Evolutionary conservation across 164 flowering plant species (phyloP).

Genomic region (Magnolia sinica): DNA sequence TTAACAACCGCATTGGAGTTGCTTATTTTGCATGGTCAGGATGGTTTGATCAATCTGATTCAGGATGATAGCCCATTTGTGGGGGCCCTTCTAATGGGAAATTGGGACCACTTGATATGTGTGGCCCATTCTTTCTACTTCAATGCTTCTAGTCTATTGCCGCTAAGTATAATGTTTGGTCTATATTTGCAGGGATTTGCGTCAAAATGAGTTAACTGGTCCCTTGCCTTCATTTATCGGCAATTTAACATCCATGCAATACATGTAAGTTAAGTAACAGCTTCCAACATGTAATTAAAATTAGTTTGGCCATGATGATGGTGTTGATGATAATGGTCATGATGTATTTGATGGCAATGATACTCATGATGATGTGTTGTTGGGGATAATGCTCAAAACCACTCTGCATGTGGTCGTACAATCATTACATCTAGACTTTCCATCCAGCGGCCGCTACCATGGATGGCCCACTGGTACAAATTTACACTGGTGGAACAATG

Average conservation of each 20-base stretch:
- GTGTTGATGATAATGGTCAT: too few relatives aligned
- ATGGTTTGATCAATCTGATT: too few relatives aligned
- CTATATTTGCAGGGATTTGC: slow-evolving; percentile 41
- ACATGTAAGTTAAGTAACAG: slow-evolving; percentile 13
- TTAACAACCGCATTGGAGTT: too few relatives aligned
- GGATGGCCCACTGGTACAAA: background rate
- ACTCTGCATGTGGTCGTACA: background rate
- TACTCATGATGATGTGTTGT: background rate
- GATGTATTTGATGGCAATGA: background rate
- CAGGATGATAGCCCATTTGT: too few relatives aligned
- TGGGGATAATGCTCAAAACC: background rate
- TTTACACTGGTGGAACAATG: background rate
- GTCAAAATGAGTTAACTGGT: slow-evolving; percentile 64
- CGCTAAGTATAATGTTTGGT: background rate
- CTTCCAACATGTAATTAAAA: background rate
- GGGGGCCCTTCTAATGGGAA: too few relatives aligned
- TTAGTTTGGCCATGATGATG: too few relatives aligned
- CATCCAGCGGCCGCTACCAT: background rate
- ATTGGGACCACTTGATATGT: too few relatives aligned
- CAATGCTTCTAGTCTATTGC: too few relatives aligned
- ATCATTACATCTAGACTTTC: background rate
- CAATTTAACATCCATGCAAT: slow-evolving; percentile 15
- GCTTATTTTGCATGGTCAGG: too few relatives aligned
- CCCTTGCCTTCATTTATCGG: slow-evolving; percentile 51
- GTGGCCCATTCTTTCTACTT: too few relatives aligned